These are phyloP conservation scores for Meira miltonrushii DNA, from an alignment of 1,284 basidiomycete species.

Conservation along the genomic window DNA sequence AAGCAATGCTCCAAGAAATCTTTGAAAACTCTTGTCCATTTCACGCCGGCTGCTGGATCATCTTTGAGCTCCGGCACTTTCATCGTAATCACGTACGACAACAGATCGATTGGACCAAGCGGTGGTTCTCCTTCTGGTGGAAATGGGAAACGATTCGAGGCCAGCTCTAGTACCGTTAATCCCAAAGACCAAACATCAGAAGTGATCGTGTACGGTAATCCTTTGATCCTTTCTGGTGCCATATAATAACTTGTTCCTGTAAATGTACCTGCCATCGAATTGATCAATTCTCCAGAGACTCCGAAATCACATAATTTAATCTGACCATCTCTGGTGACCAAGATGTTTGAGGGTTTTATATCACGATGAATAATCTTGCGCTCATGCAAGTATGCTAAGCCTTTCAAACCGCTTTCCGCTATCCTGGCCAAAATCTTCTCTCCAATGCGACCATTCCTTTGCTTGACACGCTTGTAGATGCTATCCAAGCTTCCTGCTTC, in stretches of 20 bases:
- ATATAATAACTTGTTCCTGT: constrained; percentile 96
- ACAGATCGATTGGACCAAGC: constrained; percentile 78
- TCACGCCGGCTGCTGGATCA: constrained; percentile 55
- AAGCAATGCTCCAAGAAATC: constrained; percentile 86
- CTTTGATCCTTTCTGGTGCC: constrained; percentile 91
- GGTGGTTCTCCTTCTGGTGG: constrained; percentile 67
- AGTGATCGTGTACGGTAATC: constrained; percentile 81
- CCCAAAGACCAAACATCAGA: constrained; percentile 99
- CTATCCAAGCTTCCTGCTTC: constrained; percentile 79
- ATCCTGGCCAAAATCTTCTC: constrained; percentile 89
- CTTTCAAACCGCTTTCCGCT: constrained; percentile 84
- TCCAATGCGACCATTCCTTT: constrained; percentile 69
- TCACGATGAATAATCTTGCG: constrained; percentile 91
- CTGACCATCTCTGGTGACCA: constrained; percentile 76
- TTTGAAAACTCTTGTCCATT: constrained; percentile 82
- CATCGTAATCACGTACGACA: constrained; percentile 84
- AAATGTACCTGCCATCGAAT: constrained; percentile 86
- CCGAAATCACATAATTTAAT: constrained; percentile 95
- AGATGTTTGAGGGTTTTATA: constrained; percentile 94
- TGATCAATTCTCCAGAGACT: constrained; percentile 87
- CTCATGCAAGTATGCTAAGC: constrained; percentile 84
- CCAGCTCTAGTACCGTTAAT: constrained; percentile 84
- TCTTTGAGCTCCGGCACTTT: constrained; percentile 72
- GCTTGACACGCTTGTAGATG: constrained; percentile 77
- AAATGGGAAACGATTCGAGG: constrained; percentile 92